These are phyloP conservation scores for Zygotorulaspora danielsina DNA, from an alignment of 805 yeast genomes.

Conservation along the genomic window DNA sequence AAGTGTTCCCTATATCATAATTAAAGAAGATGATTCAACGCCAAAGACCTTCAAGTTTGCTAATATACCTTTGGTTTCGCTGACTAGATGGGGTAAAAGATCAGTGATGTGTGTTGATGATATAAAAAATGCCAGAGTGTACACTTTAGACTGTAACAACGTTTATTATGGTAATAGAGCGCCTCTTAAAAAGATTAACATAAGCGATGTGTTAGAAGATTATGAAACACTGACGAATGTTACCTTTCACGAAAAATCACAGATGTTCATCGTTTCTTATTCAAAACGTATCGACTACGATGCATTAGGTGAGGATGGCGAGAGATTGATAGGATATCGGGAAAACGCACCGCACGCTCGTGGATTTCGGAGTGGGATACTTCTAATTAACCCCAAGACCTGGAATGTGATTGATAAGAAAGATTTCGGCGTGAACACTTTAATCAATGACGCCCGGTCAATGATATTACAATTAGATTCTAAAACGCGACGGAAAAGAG, in stretches of 20 bases:
- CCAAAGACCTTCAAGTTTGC: conserved; percentile 68
- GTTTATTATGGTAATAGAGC: conserved; percentile 55
- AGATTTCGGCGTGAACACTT: conserved; percentile 63
- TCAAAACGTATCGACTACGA: conserved; percentile 54
- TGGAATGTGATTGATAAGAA: conserved; percentile 75
- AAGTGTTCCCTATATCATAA: conserved; percentile 59
- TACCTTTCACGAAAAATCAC: conserved; percentile 63
- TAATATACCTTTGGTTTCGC: conserved; percentile 58
- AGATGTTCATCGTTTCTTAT: conserved; percentile 60
- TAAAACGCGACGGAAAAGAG: conserved; percentile 46
- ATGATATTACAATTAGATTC: conserved; percentile 39
- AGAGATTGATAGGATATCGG: conserved; percentile 53
- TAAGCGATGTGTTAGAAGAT: conserved; percentile 41
- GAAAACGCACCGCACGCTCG: conserved; percentile 47
- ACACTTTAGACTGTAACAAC: conserved; percentile 33
- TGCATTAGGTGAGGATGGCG: conserved; percentile 72
- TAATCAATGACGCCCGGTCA: conserved; percentile 39
- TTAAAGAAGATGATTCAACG: conserved; percentile 58
- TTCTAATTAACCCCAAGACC: conserved; percentile 64
- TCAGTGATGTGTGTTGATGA: conserved; percentile 67
- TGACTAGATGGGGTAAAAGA: conserved; percentile 39
- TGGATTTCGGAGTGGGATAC: conserved; percentile 56
- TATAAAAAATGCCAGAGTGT: conserved; percentile 59
- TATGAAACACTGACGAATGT: conserved; percentile 54
- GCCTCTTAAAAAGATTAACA: conserved; percentile 49